Percentiles rank a stretch among this genome's conserved stretches.
Conservation (phyloP, 192 early-diverging fungal species). For the Backusella australiensis region DNA sequence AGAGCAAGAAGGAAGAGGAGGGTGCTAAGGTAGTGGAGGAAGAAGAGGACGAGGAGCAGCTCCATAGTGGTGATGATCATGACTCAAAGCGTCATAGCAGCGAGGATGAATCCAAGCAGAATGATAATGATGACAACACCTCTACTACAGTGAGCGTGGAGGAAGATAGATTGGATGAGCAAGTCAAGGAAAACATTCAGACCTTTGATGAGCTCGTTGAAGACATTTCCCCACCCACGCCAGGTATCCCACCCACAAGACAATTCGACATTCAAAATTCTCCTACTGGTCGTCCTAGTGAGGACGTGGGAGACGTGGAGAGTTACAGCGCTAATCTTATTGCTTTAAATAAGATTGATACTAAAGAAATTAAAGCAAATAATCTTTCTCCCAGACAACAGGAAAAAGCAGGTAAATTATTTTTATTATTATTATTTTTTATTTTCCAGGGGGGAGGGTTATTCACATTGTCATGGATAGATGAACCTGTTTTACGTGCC, state of each 20-base stretch:
- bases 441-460: not conserved
- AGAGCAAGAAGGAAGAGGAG: not conserved
- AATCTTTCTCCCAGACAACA: slow-evolving; percentile 27
- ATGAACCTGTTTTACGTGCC: slow-evolving; percentile 25
- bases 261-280: not conserved
- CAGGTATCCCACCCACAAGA: slow-evolving; percentile 21
- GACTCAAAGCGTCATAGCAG: not conserved
- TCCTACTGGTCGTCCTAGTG: not conserved
- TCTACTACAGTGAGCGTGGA: slow-evolving; percentile 1
- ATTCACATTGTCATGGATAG: not conserved
- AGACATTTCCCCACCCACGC: slow-evolving; percentile 30
- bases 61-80: not conserved
- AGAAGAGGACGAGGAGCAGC: not conserved
- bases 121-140: not conserved
- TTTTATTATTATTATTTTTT: not conserved
- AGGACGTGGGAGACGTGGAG: slow-evolving; percentile 6
- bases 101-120: not conserved
- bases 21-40: not conserved
- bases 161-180: not conserved
- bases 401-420: slow-evolving; percentile 21
- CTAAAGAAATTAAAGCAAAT: slow-evolving; percentile 26
- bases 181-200: not conserved
- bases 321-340: slow-evolving; percentile 20
- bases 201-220: not conserved
- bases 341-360: slow-evolving; percentile 19